A percentile compares a stretch with the other conserved stretches of the same genome.
Evolutionary conservation across 768 basidiomycete genomes (phyloP).

Genomic region (Gymnopilus dilepis): DNA sequence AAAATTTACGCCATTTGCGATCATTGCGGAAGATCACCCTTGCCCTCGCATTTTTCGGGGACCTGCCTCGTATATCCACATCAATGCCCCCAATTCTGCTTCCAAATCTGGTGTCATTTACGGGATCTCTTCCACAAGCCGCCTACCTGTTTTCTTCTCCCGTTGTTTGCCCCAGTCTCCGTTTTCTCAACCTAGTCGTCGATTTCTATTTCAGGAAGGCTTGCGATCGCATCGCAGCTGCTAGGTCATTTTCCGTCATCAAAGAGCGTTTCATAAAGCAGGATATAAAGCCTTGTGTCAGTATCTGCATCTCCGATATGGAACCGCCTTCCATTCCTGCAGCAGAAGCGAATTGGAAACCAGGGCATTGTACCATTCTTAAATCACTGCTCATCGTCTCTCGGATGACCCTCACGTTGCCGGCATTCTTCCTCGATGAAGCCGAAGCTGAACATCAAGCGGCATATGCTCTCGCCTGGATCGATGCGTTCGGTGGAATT

Average conservation of each 20-base stretch:
- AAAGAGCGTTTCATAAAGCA: background rate
- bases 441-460: slow-evolving; percentile 4
- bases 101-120: slow-evolving; percentile 1
- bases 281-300: background rate
- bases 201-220: background rate
- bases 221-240: background rate
- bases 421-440: slow-evolving; percentile 2
- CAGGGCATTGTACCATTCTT: background rate
- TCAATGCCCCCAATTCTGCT: background rate
- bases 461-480: slow-evolving; percentile 1
- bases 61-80: background rate
- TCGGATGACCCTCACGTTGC: background rate
- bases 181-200: background rate
- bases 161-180: background rate
- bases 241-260: background rate
- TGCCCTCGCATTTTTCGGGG: background rate
- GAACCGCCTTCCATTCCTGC: background rate
- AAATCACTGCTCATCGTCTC: background rate
- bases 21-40: background rate
- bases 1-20: slow-evolving; percentile 2
- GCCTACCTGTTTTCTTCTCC: background rate
- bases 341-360: background rate
- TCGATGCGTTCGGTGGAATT: slow-evolving; percentile 1
- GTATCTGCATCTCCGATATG: slow-evolving; percentile 4
- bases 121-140: slow-evolving; percentile 2